Conservation (phyloP, 169 alveolate genomes). For the Plasmodium sp. region DNA sequence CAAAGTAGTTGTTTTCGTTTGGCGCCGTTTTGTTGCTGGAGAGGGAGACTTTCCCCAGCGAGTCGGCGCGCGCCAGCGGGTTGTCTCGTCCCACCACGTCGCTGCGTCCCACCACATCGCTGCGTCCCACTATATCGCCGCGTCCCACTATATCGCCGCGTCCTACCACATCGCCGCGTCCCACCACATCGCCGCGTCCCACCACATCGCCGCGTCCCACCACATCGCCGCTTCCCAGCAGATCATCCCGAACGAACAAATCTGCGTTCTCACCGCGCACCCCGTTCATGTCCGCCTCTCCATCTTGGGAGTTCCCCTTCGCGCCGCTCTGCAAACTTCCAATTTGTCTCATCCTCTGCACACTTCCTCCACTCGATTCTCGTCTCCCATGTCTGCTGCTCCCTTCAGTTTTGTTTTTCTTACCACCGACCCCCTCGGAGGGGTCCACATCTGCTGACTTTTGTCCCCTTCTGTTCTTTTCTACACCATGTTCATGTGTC, state of each 20-base stretch:
- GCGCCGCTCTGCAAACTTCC: background rate
- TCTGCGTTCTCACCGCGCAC: background rate
- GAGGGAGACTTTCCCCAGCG: background rate
- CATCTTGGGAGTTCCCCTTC: background rate
- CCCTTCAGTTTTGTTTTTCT: background rate
- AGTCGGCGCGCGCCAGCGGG: background rate
- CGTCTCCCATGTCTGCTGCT: background rate
- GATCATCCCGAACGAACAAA: background rate
- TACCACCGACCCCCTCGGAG: background rate
- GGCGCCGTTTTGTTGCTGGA: background rate
- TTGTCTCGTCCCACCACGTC: background rate
- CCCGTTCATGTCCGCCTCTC: background rate
- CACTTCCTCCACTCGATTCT: background rate
- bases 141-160: background rate
- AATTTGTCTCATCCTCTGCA: background rate
- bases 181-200: background rate
- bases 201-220: background rate
- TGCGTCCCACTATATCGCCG: background rate
- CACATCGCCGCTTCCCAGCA: background rate
- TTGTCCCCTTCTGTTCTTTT: background rate
- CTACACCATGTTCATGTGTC: background rate
- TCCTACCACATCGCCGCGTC: too few species aligned
- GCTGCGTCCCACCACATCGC: background rate
- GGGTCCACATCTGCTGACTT: background rate
- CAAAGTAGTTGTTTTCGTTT: background rate